phyloP scores from a whole-genome alignment of 2,329 filamentous ascomycete species.

The Capronia americana region DNA sequence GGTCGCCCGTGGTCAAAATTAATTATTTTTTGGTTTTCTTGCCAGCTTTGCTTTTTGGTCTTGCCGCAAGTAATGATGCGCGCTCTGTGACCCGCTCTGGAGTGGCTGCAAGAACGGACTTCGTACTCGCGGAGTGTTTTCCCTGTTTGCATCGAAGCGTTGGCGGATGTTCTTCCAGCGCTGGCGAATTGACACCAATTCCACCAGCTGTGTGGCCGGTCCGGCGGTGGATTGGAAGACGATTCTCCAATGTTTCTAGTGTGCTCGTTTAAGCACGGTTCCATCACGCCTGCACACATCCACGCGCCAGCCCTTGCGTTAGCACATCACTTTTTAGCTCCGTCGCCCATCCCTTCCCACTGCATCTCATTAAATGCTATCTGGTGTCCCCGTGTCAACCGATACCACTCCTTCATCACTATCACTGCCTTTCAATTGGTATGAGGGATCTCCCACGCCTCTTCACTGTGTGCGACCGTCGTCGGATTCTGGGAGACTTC shows the following conservation, averaged over 20 bases:
- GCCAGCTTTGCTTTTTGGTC: not conserved
- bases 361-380: not conserved
- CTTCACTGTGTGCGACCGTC: not conserved
- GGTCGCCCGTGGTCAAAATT: not conserved
- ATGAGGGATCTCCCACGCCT: not conserved
- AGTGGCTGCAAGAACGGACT: not conserved
- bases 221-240: constrained; percentile 8
- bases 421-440: constrained; percentile 8
- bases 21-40: constrained; percentile 3
- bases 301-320: constrained; percentile 21
- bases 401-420: constrained; percentile 12
- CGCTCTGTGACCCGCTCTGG: too few relatives aligned
- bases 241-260: constrained; percentile 21
- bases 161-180: constrained; percentile 6
- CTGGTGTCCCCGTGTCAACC: not conserved
- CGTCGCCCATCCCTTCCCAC: not conserved
- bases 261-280: constrained; percentile 18
- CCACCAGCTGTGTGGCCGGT: constrained; percentile 10
- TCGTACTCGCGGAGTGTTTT: not conserved
- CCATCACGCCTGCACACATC: constrained; percentile 16
- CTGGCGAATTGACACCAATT: constrained; percentile 3
- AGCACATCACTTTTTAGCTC: constrained; percentile 11
- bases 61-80: not conserved
- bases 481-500: not conserved
- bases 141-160: not conserved